A percentile compares a stretch with the other conserved stretches of the same genome.
phyloP scores from a whole-genome alignment of 2,329 filamentous ascomycete species.

The Alternaria alternata region DNA sequence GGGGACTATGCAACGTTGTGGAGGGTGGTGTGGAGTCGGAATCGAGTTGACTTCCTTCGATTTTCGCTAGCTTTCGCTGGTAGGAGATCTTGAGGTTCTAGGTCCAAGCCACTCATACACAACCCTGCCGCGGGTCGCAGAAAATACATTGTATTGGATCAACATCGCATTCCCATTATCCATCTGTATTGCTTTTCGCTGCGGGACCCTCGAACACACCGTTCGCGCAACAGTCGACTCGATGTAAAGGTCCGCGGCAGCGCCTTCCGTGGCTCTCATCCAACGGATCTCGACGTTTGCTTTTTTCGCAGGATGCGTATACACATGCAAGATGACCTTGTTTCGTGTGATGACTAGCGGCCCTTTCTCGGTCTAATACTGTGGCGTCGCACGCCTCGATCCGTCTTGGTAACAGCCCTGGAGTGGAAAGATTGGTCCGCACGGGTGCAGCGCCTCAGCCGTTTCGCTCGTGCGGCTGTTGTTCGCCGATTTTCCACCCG shows the following conservation, averaged over 20 bases:
- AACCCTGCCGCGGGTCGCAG: neutral
- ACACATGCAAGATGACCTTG: slow-evolving; percentile 6
- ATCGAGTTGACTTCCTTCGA: neutral
- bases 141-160: neutral
- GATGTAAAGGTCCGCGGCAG: neutral
- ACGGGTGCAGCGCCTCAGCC: slow-evolving; percentile 3
- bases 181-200: neutral
- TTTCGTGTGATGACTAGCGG: slow-evolving; percentile 8
- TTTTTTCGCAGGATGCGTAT: neutral
- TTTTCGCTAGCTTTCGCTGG: neutral
- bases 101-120: neutral
- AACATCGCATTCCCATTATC: neutral
- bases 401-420: neutral
- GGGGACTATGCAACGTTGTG: neutral
- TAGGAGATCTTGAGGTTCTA: slow-evolving; percentile 2
- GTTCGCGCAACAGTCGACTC: slow-evolving; percentile 4
- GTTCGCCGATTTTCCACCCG: neutral
- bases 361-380: neutral
- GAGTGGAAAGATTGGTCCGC: neutral
- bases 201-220: slow-evolving; percentile 5
- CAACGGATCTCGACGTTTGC: neutral
- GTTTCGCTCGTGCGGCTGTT: slow-evolving; percentile 3
- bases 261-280: neutral
- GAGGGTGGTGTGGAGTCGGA: slow-evolving; percentile 6
- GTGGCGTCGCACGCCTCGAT: neutral